These are phyloP conservation scores for Chlorella vulgaris DNA, from an alignment of 139 green algal species.

Conservation along the genomic window DNA sequence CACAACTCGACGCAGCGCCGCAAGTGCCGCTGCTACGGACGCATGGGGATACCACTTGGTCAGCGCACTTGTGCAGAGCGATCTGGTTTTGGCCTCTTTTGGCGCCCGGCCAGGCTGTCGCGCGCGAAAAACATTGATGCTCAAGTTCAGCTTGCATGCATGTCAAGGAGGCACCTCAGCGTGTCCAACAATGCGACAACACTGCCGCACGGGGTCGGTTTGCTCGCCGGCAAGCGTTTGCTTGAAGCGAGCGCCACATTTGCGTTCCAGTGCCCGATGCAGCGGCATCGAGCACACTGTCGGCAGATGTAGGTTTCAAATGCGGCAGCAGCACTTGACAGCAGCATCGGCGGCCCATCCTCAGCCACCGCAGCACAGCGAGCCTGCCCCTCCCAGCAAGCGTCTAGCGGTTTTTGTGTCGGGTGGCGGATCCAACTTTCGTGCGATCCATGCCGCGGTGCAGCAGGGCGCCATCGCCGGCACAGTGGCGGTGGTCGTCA, in stretches of 20 bases:
- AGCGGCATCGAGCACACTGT: too few species aligned
- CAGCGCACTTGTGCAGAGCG: too few species aligned
- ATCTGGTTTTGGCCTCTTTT: too few species aligned
- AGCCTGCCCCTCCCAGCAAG: constrained; percentile 7
- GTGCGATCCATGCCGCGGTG: constrained; percentile 79
- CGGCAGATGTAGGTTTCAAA: too few species aligned
- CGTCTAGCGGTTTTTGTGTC: constrained; percentile 89
- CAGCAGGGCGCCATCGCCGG: constrained; percentile 72
- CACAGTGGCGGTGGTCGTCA: constrained; percentile 73
- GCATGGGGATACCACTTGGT: too few species aligned
- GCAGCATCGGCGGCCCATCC: background rate
- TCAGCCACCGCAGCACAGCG: background rate
- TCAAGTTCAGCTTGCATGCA: background rate
- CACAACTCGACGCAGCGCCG: too few species aligned
- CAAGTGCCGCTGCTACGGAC: too few species aligned
- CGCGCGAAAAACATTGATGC: background rate
- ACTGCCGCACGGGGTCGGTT: background rate
- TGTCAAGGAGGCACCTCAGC: background rate
- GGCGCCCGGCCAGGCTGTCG: too few species aligned
- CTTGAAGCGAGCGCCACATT: too few species aligned
- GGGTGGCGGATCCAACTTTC: constrained; percentile 92
- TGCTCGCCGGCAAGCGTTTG: too few species aligned
- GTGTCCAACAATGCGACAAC: background rate
- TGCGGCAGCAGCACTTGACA: background rate
- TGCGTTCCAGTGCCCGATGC: background rate